Evolutionary conservation across 805 yeast genomes (phyloP), one percentile per base, ranked within the genome.

Genomic region (Starmerella etchellsii): DNA sequence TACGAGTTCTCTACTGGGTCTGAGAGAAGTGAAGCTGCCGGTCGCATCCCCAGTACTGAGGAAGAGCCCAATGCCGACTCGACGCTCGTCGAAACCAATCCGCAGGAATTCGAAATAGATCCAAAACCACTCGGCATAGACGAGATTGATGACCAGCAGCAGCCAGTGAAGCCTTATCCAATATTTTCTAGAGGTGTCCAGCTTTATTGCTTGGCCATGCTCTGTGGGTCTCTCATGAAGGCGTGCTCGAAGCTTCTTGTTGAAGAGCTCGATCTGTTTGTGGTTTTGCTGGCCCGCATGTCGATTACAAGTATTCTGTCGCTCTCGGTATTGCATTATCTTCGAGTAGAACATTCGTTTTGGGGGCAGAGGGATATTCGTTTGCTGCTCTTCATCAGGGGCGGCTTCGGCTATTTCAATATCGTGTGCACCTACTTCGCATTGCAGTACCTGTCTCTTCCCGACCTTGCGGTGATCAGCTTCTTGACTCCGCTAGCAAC

Each of bases 401-500:
- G 95, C 0, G 36, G 68, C 1, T 66, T 74, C 14, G 96, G 96
- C 5, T 81, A 76, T 51, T 57, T 79, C 42, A 94, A 94, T 3
- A 93, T 84, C 5, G 78, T 78, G 54, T 78, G 88, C 3, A 65
- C 81, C 54, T 85, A 82, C 58, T 81, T 67, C 55, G 74, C 94
- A 1, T 62, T 85, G 48, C 68, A 74, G 61, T 81, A 79, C 52
- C 65, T 85, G 34, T 71, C 82, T 37, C 69, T 85, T 5, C 76
- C 87, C 10, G 95, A 85, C 54, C 81, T 93, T 0, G 77, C 82
- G 1, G 78, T 81, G 14, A 77, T 85, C 37, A 74, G 88, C 2
- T 85, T 85, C 50, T 59, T 85, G 52, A 66, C 76, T 0, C 96
- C 96, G 0, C 68, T 81, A 40, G 70, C 80, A 15, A 80, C 94